These are phyloP conservation scores for Setaria viridis DNA, from an alignment of 202 grass and related monocot genomes.

Conservation along the genomic window DNA sequence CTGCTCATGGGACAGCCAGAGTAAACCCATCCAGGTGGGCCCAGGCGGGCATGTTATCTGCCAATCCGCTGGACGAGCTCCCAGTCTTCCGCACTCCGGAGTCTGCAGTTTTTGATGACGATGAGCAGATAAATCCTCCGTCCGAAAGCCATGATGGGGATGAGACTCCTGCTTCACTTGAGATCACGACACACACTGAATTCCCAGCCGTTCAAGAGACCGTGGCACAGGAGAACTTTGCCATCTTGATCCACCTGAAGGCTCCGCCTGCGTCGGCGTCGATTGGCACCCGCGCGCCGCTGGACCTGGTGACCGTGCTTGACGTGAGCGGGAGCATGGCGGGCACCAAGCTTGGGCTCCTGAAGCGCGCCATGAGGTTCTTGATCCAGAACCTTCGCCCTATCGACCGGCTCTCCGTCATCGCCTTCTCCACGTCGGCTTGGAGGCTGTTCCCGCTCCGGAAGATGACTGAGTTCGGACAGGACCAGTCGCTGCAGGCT, in stretches of 20 bases:
- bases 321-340: constrained; percentile 84
- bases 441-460: constrained; percentile 64
- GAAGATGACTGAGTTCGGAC: constrained; percentile 63
- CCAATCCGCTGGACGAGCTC: constrained; percentile 20
- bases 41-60: constrained; percentile 10
- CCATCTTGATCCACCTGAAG: constrained; percentile 69
- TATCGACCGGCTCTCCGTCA: constrained; percentile 67
- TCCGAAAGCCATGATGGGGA: constrained; percentile 1
- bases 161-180: constrained; percentile 31
- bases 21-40: constrained; percentile 47
- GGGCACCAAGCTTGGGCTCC: constrained; percentile 66
- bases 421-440: constrained; percentile 67
- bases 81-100: constrained; percentile 41
- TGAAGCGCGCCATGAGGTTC: constrained; percentile 76
- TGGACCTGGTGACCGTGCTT: constrained; percentile 71
- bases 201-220: constrained; percentile 47
- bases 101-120: constrained; percentile 53
- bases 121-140: constrained; percentile 57
- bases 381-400: constrained; percentile 69
- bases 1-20: constrained; percentile 47
- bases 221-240: constrained; percentile 48
- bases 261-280: constrained; percentile 39
- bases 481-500: constrained; percentile 48
- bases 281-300: constrained; percentile 43
- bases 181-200: constrained; percentile 54